Evolutionary conservation across 371 early-diverging fungal species (phyloP), one percentile per base, ranked within the genome.

Genomic region (Mortierella sp.): DNA sequence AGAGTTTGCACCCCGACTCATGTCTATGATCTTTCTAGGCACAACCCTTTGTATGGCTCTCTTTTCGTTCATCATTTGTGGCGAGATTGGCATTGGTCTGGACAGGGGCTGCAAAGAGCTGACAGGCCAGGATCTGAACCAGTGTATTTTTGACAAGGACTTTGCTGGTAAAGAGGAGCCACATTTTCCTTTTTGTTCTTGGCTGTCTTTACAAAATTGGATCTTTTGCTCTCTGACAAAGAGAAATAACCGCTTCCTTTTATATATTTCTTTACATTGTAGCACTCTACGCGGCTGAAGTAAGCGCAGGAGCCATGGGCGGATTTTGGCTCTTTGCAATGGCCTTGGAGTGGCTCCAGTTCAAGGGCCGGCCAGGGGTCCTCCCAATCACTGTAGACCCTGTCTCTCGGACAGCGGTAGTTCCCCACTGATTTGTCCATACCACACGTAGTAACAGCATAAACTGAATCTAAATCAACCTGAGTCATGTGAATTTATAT

Each of bases 51-150:
- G 62, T 44, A 57, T 75, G 70, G 45, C 66, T 37, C 19, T 75
- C 21, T 43, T 75, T 28, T 37, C 75, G 6, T 75, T 75, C 44
- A 58, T 64, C 3, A 70, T 74, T 44, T 74, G 74, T 51, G 69
- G 74, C 16, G 74, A 74, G 60, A 65, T 74, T 19, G 74, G 75
- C 1, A 66, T 75, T 23, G 75, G 75, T 9, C 50, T 75, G 43
- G 62, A 58, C 16, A 65, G 62, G 30, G 70, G 65, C 4, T 74
- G 75, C 29, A 30, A 28, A 18, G 37, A 30, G 53, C 51, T 25
- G 11, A 30, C 25, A 7, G 62, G 14, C 0, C 57, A 56, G 43
- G 44, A 5, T 9, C 15, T 58, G 59, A 19, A 29, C 28, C 46
- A 53, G 16, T 75, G 75, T 23, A 57, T 52, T 4, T 0, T 51